Percentiles rank a stretch among this genome's conserved stretches.
phyloP scores from a whole-genome alignment of 2,329 filamentous ascomycete species.

The Pseudomassariella vexata region DNA sequence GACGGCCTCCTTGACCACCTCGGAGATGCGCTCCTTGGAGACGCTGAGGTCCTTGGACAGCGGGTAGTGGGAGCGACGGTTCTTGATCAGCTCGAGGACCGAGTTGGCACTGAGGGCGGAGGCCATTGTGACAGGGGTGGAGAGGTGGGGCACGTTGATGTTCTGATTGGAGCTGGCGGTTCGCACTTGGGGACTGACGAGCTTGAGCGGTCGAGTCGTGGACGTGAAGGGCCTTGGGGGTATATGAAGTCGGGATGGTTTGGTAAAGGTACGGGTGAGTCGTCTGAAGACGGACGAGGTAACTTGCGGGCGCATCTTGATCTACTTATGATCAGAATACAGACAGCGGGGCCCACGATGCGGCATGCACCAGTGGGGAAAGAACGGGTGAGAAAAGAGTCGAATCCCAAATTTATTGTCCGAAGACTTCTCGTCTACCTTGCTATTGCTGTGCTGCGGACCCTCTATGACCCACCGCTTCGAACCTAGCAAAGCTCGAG shows the following conservation, averaged over 20 bases:
- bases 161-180: constrained; percentile 12
- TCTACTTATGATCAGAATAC: constrained; percentile 3
- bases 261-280: not conserved
- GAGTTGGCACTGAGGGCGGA: constrained; percentile 35
- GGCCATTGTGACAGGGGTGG: constrained; percentile 34
- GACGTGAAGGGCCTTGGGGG: constrained; percentile 17
- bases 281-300: not conserved
- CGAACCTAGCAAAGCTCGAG: too few relatives aligned
- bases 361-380: too few relatives aligned
- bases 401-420: too few relatives aligned
- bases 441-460: too few relatives aligned
- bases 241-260: too few relatives aligned
- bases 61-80: constrained; percentile 64
- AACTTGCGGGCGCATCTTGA: constrained; percentile 1
- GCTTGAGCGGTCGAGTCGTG: constrained; percentile 10
- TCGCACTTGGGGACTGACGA: constrained; percentile 8
- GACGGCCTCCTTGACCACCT: constrained; percentile 60
- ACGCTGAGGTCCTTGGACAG: constrained; percentile 60
- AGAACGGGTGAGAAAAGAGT: too few relatives aligned
- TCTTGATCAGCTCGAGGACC: constrained; percentile 60
- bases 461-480: too few relatives aligned
- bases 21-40: constrained; percentile 51
- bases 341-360: too few relatives aligned
- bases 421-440: too few relatives aligned
- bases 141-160: constrained; percentile 14